Evolutionary conservation across 441 rosid genomes (phyloP).

Genomic region (Francoa sonchifolia): DNA sequence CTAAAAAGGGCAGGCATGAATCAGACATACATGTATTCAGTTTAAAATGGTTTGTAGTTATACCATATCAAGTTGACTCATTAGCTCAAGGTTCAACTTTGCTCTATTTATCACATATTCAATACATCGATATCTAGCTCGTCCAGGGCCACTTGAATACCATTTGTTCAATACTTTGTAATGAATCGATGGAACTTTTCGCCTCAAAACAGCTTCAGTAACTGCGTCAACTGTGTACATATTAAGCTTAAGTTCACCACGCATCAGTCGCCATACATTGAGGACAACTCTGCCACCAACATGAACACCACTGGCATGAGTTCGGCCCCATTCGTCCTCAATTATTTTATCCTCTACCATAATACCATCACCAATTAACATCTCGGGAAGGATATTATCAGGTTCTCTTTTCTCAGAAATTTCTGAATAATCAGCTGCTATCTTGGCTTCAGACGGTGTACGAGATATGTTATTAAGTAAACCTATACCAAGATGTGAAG

Average conservation of each 20-base stretch:
- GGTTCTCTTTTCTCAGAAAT: constrained; percentile 22
- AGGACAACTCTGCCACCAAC: constrained; percentile 92
- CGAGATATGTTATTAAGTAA: constrained; percentile 70
- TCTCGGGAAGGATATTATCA: constrained; percentile 27
- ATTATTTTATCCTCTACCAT: constrained; percentile 41
- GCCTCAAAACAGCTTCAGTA: constrained; percentile 72
- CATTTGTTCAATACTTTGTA: constrained; percentile 54
- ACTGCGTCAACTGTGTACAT: constrained; percentile 83
- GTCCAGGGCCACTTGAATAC: constrained; percentile 71
- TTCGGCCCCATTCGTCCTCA: constrained; percentile 97
- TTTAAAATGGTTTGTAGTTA: constrained; percentile 5
- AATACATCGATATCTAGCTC: constrained; percentile 78
- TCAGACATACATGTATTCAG: no score
- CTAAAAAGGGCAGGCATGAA: no score
- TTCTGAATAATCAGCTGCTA: constrained; percentile 21
- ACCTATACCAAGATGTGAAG: constrained; percentile 83
- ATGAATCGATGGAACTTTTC: constrained; percentile 69
- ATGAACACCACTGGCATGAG: constrained; percentile 96
- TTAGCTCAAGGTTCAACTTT: constrained; percentile 67
- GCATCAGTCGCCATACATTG: constrained; percentile 85
- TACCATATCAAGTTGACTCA: constrained; percentile 93
- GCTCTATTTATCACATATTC: constrained; percentile 65
- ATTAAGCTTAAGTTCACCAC: constrained; percentile 81
- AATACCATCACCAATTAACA: constrained; percentile 31
- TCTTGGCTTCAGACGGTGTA: constrained; percentile 38